phyloP scores from a whole-genome alignment of 73 alveolate species.

The Urostyla sp. region DNA sequence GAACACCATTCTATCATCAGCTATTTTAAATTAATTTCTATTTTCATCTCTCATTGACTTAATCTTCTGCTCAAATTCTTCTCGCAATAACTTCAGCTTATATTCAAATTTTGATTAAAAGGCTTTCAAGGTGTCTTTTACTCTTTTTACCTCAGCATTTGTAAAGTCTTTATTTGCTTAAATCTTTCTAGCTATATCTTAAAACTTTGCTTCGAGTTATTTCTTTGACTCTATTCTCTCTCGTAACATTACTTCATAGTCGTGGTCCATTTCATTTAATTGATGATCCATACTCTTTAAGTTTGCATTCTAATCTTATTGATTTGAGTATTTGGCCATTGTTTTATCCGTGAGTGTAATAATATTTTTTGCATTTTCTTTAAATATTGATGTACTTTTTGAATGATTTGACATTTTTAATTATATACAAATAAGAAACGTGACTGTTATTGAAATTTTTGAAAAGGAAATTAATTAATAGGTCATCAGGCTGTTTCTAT shows the following conservation, averaged over 20 bases:
- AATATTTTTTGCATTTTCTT: not conserved
- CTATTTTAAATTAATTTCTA: constrained; percentile 76
- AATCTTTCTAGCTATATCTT: constrained; percentile 91
- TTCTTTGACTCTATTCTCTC: constrained; percentile 95
- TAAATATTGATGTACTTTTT: too few species aligned
- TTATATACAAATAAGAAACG: not conserved
- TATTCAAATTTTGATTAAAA: constrained; percentile 91
- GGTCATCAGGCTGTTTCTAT: too few species aligned
- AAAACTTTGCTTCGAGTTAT: constrained; percentile 96
- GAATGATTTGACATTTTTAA: constrained; percentile 25
- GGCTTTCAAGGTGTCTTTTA: constrained; percentile 94
- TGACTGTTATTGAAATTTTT: not conserved
- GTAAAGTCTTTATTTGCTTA: constrained; percentile 92
- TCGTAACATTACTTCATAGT: constrained; percentile 94
- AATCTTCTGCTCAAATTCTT: constrained; percentile 79
- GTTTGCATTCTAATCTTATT: constrained; percentile 85
- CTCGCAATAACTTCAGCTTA: constrained; percentile 77
- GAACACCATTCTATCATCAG: constrained; percentile 74
- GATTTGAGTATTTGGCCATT: constrained; percentile 53
- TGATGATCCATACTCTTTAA: constrained; percentile 85
- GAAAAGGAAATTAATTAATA: not conserved
- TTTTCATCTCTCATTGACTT: constrained; percentile 68
- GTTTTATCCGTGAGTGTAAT: constrained; percentile 16
- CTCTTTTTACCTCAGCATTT: constrained; percentile 94
- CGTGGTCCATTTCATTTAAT: constrained; percentile 90